These are phyloP conservation scores for Sporobolus alterniflorus DNA, from an alignment of 202 grass and related monocot species.

Conservation along the genomic window DNA sequence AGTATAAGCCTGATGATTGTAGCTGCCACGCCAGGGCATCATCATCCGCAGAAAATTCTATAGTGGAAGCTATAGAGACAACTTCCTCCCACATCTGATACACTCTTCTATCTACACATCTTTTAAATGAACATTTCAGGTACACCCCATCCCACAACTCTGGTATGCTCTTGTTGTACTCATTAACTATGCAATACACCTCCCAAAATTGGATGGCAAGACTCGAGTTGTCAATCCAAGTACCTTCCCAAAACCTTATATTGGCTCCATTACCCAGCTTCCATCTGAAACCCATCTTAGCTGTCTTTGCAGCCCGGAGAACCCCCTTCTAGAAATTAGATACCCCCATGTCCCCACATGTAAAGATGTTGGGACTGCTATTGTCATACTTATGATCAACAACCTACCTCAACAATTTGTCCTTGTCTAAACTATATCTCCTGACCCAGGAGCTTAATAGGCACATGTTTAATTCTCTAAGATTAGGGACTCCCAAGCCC, in stretches of 20 bases:
- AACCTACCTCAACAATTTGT: background rate
- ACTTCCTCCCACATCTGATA: no score
- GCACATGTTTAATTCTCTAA: background rate
- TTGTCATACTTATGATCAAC: background rate
- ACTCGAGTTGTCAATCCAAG: background rate
- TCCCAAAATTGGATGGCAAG: background rate
- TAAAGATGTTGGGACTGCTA: background rate
- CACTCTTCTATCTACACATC: no score
- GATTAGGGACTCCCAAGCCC: background rate
- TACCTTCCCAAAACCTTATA: background rate
- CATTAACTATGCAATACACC: background rate
- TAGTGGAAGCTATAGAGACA: no score
- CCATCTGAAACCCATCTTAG: background rate
- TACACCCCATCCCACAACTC: no score
- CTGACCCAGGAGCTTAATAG: background rate
- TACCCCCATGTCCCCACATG: background rate
- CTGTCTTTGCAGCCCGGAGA: background rate
- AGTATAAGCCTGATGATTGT: no score
- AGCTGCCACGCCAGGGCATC: no score
- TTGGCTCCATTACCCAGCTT: background rate
- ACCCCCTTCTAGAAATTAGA: background rate
- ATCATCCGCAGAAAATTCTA: no score
- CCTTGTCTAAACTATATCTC: background rate
- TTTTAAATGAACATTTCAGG: no score
- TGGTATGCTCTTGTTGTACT: no score